These are phyloP conservation scores for Rhizopus microsporus DNA, from an alignment of 371 early-diverging fungal species.

Conservation along the genomic window DNA sequence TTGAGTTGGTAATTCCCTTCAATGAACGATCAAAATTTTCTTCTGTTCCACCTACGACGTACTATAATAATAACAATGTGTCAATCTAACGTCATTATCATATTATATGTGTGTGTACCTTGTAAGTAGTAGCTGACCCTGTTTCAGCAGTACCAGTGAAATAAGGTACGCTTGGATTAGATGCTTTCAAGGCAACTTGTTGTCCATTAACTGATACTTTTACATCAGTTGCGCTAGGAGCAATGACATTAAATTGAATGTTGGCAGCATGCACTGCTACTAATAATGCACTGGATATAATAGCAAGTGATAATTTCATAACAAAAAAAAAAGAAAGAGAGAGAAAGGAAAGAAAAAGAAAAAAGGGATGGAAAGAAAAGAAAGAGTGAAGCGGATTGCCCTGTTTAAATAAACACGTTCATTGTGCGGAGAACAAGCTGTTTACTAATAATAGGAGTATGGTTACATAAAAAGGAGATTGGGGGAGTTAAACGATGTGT, in stretches of 20 bases:
- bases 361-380: conserved; percentile 4
- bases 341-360: conserved; percentile 8
- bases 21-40: conserved; percentile 52
- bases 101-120: conserved; percentile 19
- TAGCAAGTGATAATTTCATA: conserved; percentile 29
- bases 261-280: conserved; percentile 38
- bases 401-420: not conserved
- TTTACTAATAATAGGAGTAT: conserved; percentile 19
- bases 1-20: conserved; percentile 27
- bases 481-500: conserved; percentile 1
- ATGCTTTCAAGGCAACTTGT: conserved; percentile 33
- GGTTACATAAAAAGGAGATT: conserved; percentile 8
- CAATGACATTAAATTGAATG: conserved; percentile 53
- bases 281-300: conserved; percentile 24
- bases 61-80: conserved; percentile 20
- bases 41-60: conserved; percentile 44
- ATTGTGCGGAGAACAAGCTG: no score
- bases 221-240: conserved; percentile 49
- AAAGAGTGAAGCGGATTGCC: not conserved
- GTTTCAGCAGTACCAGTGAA: conserved; percentile 46
- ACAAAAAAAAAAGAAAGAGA: conserved; percentile 9
- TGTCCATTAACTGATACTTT: conserved; percentile 54
- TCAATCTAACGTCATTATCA: not conserved
- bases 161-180: conserved; percentile 48
- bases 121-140: conserved; percentile 38